These are phyloP conservation scores for Podila epicladia DNA, from an alignment of 192 early-diverging fungal genomes.

Conservation along the genomic window DNA sequence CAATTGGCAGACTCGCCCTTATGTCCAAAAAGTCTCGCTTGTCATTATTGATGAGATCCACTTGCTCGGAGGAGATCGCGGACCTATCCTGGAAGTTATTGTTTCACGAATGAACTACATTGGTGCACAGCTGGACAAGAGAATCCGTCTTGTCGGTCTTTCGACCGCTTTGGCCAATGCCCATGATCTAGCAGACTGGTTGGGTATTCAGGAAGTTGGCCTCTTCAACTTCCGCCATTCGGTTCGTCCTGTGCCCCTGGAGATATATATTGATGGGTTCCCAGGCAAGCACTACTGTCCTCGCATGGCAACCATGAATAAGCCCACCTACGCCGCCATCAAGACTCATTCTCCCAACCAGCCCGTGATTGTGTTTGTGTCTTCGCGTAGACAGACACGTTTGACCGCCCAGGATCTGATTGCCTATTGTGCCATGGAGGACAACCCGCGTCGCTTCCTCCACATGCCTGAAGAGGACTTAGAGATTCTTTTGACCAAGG, in stretches of 20 bases:
- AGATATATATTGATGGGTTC: conserved; percentile 98
- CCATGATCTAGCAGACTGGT: conserved; percentile 95
- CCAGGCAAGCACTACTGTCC: conserved; percentile 98
- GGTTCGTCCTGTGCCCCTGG: conserved; percentile 96
- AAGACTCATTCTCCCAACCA: conserved; percentile 92
- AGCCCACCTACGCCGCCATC: conserved; percentile 95
- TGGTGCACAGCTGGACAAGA: conserved; percentile 74
- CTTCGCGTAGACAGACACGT: conserved; percentile 95
- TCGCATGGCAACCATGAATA: conserved; percentile 99
- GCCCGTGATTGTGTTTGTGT: conserved; percentile 98
- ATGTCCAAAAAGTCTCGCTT: conserved; percentile 87
- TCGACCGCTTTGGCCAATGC: conserved; percentile 98
- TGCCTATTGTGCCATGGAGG: conserved; percentile 90
- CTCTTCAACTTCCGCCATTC: conserved; percentile 98
- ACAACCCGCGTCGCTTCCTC: conserved; percentile 90
- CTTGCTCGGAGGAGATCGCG: conserved; percentile 94
- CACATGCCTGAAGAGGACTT: conserved; percentile 86
- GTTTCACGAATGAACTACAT: conserved; percentile 99
- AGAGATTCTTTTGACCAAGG: conserved; percentile 72
- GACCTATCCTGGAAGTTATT: conserved; percentile 97
- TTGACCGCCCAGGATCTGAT: conserved; percentile 98
- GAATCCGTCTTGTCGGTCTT: conserved; percentile 93
- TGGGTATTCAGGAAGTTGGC: conserved; percentile 86
- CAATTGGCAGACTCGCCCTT: conserved; percentile 89
- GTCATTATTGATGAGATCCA: conserved; percentile 99